A percentile compares a stretch with the other conserved stretches of the same genome.
phyloP scores from a whole-genome alignment of 2,329 filamentous ascomycete species.

The Myriosclerotinia scirpicola region DNA sequence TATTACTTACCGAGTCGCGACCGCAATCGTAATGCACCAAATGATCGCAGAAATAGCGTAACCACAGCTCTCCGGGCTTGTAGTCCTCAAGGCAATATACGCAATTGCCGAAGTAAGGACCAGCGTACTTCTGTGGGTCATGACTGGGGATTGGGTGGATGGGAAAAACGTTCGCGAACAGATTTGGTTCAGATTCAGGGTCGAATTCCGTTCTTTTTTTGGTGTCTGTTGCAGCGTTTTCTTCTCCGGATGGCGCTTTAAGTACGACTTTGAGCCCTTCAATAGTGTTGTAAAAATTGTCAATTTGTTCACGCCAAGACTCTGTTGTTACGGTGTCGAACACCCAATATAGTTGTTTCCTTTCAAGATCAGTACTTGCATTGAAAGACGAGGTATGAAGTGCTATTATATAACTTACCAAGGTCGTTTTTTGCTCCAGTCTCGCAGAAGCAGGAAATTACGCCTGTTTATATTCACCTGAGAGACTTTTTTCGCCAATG shows the following conservation, averaged over 20 bases:
- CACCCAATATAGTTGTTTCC: slow-evolving; percentile 29
- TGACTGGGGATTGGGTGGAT: slow-evolving; percentile 17
- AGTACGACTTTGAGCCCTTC: background rate
- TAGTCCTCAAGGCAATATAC: slow-evolving; percentile 24
- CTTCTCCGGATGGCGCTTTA: background rate
- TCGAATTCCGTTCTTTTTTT: background rate
- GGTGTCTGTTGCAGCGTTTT: background rate
- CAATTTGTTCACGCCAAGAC: slow-evolving; percentile 13
- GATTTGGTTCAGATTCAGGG: slow-evolving; percentile 10
- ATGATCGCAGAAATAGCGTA: slow-evolving; percentile 29
- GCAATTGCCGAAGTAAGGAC: slow-evolving; percentile 17
- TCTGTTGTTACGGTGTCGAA: slow-evolving; percentile 25
- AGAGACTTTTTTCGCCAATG: slow-evolving; percentile 20
- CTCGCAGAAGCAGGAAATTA: slow-evolving; percentile 27
- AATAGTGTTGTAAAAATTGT: slow-evolving; percentile 22
- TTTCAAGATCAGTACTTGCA: slow-evolving; percentile 7
- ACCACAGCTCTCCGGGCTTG: slow-evolving; percentile 2
- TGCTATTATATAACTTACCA: slow-evolving; percentile 24
- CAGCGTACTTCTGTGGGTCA: background rate
- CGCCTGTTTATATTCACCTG: slow-evolving; percentile 27
- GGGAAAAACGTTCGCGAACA: slow-evolving; percentile 12
- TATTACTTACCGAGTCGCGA: slow-evolving; percentile 1
- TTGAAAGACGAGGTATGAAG: background rate
- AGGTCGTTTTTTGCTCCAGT: slow-evolving; percentile 30
- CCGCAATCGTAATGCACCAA: slow-evolving; percentile 27